These are phyloP conservation scores for Incumbomyces lentus DNA, from an alignment of 2,329 filamentous ascomycete species.

Conservation along the genomic window DNA sequence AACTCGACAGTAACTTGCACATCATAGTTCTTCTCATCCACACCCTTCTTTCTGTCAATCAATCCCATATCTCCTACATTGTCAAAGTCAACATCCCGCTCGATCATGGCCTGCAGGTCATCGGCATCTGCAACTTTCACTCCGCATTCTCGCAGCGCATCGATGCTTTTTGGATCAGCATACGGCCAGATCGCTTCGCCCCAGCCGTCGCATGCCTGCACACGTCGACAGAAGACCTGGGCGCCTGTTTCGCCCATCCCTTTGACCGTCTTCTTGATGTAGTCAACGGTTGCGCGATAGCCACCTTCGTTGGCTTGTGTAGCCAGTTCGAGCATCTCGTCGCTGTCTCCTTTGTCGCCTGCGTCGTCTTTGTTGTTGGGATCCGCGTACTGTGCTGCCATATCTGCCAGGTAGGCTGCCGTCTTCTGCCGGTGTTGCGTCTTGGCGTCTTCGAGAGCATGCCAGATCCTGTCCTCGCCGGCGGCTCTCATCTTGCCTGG, in stretches of 20 bases:
- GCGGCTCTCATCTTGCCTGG: slow-evolving; percentile 31
- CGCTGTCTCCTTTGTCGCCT: slow-evolving; percentile 13
- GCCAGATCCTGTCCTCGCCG: slow-evolving; percentile 27
- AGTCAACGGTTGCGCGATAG: slow-evolving; percentile 11
- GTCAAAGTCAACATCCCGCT: slow-evolving; percentile 26
- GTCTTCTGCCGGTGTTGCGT: slow-evolving; percentile 40
- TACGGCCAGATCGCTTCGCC: slow-evolving; percentile 28
- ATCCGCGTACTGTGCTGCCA: slow-evolving; percentile 13
- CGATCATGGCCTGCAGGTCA: slow-evolving; percentile 26
- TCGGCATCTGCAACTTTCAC: slow-evolving; percentile 26
- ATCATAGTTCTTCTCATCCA: slow-evolving; percentile 26
- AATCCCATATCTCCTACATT: slow-evolving; percentile 20
- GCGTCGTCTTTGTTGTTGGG: slow-evolving; percentile 19
- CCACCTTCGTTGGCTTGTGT: slow-evolving; percentile 12
- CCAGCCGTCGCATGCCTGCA: slow-evolving; percentile 31
- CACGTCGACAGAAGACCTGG: slow-evolving; percentile 33
- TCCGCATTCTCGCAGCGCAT: slow-evolving; percentile 27
- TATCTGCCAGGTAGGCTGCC: slow-evolving; percentile 28
- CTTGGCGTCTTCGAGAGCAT: slow-evolving; percentile 33
- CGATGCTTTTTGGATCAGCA: slow-evolving; percentile 28
- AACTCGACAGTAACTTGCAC: slow-evolving; percentile 25
- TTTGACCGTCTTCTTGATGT: slow-evolving; percentile 27
- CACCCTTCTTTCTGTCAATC: slow-evolving; percentile 21
- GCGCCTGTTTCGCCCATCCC: slow-evolving; percentile 32
- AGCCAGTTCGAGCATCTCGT: slow-evolving; percentile 23